Evolutionary conservation across 192 early-diverging fungal species (phyloP).

Genomic region (Backusella westeae): DNA sequence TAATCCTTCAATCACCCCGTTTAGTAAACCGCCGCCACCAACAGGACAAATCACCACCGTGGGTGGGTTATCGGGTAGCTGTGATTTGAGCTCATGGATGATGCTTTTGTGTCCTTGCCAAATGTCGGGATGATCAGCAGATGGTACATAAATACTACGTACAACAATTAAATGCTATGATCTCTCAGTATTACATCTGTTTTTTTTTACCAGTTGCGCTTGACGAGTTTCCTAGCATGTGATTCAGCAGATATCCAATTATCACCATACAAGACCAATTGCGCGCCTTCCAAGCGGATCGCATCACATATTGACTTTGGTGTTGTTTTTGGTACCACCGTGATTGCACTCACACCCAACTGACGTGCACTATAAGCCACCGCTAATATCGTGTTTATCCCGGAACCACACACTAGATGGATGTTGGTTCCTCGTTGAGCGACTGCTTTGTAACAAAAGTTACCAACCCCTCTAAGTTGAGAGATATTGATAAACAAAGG

Average conservation of each 20-base stretch:
- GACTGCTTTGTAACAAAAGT: constrained; percentile 53
- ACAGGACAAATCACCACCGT: constrained; percentile 64
- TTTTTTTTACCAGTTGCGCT: constrained; percentile 44
- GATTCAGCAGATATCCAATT: constrained; percentile 46
- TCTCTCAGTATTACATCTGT: background rate
- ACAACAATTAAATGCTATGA: background rate
- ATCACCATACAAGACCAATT: constrained; percentile 44
- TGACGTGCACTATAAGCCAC: constrained; percentile 66
- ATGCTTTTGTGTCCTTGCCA: constrained; percentile 64
- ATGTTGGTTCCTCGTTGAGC: constrained; percentile 41
- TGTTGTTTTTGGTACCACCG: constrained; percentile 54
- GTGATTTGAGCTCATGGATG: constrained; percentile 59
- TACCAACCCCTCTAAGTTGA: constrained; percentile 56
- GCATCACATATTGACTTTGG: constrained; percentile 49
- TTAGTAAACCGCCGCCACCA: constrained; percentile 69
- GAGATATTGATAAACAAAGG: too few species aligned
- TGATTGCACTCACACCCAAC: constrained; percentile 51
- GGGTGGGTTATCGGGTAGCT: constrained; percentile 55
- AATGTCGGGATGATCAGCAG: constrained; percentile 55
- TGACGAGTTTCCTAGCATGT: constrained; percentile 42
- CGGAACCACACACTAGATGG: constrained; percentile 57
- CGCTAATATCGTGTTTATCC: constrained; percentile 65
- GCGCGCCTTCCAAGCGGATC: constrained; percentile 62
- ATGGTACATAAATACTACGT: constrained; percentile 47
- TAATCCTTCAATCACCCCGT: constrained; percentile 64